Evolutionary conservation across 2,329 filamentous ascomycete genomes (phyloP), one percentile per base, ranked within the genome.

Genomic region (Penicillium hordei): DNA sequence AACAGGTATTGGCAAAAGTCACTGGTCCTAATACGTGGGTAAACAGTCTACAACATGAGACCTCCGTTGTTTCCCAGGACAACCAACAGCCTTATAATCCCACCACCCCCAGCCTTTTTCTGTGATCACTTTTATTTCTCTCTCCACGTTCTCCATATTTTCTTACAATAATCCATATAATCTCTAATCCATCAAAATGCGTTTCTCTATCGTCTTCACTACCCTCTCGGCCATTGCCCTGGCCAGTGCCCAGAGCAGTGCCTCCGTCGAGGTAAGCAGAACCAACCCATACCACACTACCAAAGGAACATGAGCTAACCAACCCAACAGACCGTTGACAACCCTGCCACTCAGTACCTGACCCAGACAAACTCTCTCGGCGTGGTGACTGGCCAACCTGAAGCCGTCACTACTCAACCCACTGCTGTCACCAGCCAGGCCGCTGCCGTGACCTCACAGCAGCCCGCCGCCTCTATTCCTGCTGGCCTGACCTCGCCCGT

Each of bases 331-430:
- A 43, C 48, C 15, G 48, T 49, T 10, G 40, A 66, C 19, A 80
- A 81, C 72, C 72, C 72, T 15, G 71, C 72, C 59, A 80, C 77
- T 40, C 65, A 71, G 55, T 81, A 74, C 71, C 72, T 79, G 27
- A 78, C 78, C 25, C 56, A 76, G 72, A 82, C 80, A 60, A 78
- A 82, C 72, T 78, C 78, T 21, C 61, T 72, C 23, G 80, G 81
- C 48, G 79, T 82, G 39, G 74, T 82, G 48, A 83, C 81, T 43
- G 79, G 79, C 60, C 73, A 77, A 71, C 79, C 80, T 19, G 52
- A 61, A 2, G 65, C 66, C 15, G 65, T 70, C 29, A 76, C 76
- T 42, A 66, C 68, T 10, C 71, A 75, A 50, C 74, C 74, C 13
- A 38, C 50, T 12, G 65, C 53, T 25, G 65, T 70, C 25, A 76